Evolutionary conservation across 1,284 basidiomycete genomes (phyloP).

Genomic region (Inonotus hispidus): DNA sequence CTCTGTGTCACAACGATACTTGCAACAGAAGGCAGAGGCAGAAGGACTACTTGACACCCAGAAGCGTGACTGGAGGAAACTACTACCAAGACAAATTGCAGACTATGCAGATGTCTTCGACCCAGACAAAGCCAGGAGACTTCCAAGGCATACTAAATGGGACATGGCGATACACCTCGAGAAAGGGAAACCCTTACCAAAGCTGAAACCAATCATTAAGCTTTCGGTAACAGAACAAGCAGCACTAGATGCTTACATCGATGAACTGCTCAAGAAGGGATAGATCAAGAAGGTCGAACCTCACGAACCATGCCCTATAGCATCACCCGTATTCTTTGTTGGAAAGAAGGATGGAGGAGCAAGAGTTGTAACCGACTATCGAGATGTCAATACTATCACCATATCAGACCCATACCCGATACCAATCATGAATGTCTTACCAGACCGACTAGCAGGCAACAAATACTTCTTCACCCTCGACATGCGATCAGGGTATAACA

Average conservation of each 20-base stretch:
- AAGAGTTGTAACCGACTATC: conserved; percentile 30
- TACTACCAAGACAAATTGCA: not conserved
- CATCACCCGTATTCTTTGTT: too few relatives aligned
- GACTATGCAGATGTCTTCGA: not conserved
- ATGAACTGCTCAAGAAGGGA: too few relatives aligned
- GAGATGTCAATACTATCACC: conserved; percentile 28
- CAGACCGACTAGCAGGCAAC: conserved; percentile 26
- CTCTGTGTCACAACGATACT: not conserved
- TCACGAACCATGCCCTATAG: conserved; percentile 18
- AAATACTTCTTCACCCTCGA: conserved; percentile 34
- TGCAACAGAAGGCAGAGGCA: too few relatives aligned
- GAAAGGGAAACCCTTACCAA: not conserved
- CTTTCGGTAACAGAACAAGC: too few relatives aligned
- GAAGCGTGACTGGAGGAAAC: not conserved
- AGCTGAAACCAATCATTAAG: too few relatives aligned
- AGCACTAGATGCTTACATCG: too few relatives aligned
- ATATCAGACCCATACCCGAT: conserved; percentile 24
- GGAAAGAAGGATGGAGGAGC: conserved; percentile 32
- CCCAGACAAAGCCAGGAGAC: too few relatives aligned
- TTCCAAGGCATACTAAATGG: too few relatives aligned
- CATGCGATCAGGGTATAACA: conserved; percentile 29
- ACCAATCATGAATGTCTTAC: conserved; percentile 26
- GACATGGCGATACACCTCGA: too few relatives aligned
- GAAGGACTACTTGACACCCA: not conserved
- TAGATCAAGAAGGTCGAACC: too few relatives aligned